These are phyloP conservation scores for Oryza rufipogon DNA, from an alignment of 176 grass and related monocot species.

Conservation along the genomic window DNA sequence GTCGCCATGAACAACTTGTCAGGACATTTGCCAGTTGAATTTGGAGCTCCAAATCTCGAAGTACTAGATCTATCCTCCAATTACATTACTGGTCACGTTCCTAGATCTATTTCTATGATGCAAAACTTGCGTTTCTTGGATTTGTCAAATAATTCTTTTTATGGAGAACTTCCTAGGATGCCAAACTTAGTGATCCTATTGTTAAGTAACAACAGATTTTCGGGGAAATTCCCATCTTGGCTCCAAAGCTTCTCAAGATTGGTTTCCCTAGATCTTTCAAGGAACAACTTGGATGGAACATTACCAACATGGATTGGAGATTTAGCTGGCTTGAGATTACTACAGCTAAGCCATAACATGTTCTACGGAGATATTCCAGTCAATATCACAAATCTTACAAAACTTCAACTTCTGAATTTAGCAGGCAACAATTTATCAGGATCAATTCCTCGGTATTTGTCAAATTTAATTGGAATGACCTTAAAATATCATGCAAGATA, in stretches of 20 bases:
- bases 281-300: slow-evolving; percentile 22
- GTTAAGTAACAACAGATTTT: not conserved
- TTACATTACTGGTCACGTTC: slow-evolving; percentile 12
- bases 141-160: slow-evolving; percentile 29
- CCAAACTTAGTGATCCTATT: too few relatives aligned
- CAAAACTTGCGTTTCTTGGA: not conserved
- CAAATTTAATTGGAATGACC: not conserved
- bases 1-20: not conserved
- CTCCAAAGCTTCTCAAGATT: not conserved
- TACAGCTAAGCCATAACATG: not conserved
- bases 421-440: not conserved
- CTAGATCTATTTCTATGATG: slow-evolving; percentile 15
- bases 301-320: not conserved
- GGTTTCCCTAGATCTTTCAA: slow-evolving; percentile 32
- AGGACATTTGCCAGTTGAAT: not conserved
- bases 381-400: not conserved
- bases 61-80: slow-evolving; percentile 18
- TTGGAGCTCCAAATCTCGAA: not conserved
- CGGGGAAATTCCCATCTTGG: slow-evolving; percentile 10
- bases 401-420: not conserved
- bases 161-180: not conserved
- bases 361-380: not conserved
- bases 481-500: fast-evolving
- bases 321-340: not conserved
- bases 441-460: not conserved